These are phyloP conservation scores for Metarhizium sp. DNA, from an alignment of 2,329 filamentous ascomycete species.

Conservation along the genomic window DNA sequence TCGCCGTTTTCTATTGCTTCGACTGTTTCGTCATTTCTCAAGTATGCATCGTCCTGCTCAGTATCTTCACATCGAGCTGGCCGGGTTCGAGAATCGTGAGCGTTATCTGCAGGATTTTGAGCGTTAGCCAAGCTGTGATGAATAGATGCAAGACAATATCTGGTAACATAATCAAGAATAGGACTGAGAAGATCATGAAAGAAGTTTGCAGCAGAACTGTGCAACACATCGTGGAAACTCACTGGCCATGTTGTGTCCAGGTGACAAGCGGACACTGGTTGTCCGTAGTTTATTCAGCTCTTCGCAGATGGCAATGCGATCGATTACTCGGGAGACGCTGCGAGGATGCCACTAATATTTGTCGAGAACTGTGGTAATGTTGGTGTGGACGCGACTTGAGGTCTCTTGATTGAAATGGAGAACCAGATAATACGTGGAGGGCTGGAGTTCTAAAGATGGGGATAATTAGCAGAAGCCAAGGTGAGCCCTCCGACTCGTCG, in stretches of 20 bases:
- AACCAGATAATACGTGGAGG: background rate
- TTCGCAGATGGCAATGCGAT: background rate
- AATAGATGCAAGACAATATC: background rate
- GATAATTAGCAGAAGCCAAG: background rate
- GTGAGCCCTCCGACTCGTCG: background rate
- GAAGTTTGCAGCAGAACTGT: background rate
- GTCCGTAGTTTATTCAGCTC: background rate
- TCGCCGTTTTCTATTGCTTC: background rate
- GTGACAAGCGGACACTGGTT: background rate
- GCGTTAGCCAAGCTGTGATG: background rate
- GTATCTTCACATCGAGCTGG: background rate
- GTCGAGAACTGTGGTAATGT: background rate
- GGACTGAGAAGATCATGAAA: background rate
- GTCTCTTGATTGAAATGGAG: background rate
- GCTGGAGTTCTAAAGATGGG: background rate
- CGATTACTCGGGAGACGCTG: background rate
- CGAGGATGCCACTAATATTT: background rate
- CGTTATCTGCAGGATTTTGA: background rate
- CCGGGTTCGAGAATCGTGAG: background rate
- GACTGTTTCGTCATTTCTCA: background rate
- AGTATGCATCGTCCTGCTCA: background rate
- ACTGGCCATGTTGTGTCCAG: conserved; percentile 3
- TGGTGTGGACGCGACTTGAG: background rate
- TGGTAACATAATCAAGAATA: no score
- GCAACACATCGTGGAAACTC: background rate